Evolutionary conservation across 805 yeast species (phyloP).

Genomic region (Starmerella floricola): DNA sequence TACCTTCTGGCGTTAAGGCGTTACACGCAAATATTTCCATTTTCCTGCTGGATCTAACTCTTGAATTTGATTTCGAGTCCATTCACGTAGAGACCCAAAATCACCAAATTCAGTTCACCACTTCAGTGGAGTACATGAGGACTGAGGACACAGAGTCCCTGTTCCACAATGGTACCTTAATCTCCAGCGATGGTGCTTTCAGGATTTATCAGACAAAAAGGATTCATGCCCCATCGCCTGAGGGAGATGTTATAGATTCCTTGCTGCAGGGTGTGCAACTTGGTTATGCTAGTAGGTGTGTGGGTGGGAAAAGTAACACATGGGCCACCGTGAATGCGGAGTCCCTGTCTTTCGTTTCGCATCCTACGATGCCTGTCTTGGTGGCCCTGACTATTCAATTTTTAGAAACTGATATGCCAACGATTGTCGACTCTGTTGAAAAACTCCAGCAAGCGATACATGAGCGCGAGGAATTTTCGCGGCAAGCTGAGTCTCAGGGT

Average conservation of each 20-base stretch:
- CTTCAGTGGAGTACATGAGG: conserved; percentile 15
- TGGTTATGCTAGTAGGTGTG: conserved; percentile 17
- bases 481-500: too few species aligned
- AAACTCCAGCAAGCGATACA: conserved; percentile 4
- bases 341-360: conserved; percentile 16
- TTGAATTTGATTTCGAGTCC: conserved; percentile 14
- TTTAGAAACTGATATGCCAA: conserved; percentile 13
- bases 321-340: conserved; percentile 17
- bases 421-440: background rate
- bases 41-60: conserved; percentile 16
- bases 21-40: conserved; percentile 15
- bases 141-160: conserved; percentile 3
- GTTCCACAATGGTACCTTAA: conserved; percentile 19
- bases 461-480: too few species aligned
- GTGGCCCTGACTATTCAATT: conserved; percentile 8
- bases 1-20: background rate
- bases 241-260: conserved; percentile 20
- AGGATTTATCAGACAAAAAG: conserved; percentile 5
- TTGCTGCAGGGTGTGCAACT: conserved; percentile 15
- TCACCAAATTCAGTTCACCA: conserved; percentile 20
- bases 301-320: conserved; percentile 6
- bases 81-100: conserved; percentile 21
- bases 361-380: conserved; percentile 11
- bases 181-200: conserved; percentile 18
- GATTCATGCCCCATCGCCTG: background rate